Conservation (phyloP, 257 asterid species). For the Primulina huaijiensis region DNA sequence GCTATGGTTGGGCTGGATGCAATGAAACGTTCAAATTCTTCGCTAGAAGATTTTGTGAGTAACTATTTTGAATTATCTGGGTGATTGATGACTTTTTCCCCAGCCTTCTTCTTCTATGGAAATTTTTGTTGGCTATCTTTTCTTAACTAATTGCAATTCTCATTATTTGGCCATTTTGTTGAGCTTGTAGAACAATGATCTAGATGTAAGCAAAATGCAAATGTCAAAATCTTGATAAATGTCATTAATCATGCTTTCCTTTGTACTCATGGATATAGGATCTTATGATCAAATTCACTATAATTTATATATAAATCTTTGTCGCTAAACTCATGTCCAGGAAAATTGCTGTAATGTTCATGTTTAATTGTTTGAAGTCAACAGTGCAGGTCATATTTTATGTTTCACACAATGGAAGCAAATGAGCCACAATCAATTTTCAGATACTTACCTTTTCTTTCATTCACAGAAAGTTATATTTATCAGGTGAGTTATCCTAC, state of each 20-base stretch:
- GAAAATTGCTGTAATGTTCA: neutral
- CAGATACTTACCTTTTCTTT: conserved; percentile 78
- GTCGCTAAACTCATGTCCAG: neutral
- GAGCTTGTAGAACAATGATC: neutral
- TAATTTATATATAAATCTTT: conserved; percentile 14
- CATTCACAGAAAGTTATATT: conserved; percentile 84
- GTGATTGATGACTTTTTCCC: conserved; percentile 6
- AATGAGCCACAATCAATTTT: conserved; percentile 58
- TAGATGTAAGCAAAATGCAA: neutral
- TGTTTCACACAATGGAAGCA: conserved; percentile 82
- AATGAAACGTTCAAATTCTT: conserved; percentile 82
- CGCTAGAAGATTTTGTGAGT: conserved; percentile 96
- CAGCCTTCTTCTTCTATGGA: neutral
- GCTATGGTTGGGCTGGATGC: conserved; percentile 69
- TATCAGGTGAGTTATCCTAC: conserved; percentile 65
- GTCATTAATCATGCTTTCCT: neutral
- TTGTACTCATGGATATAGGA: neutral
- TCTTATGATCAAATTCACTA: neutral
- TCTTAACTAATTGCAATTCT: conserved; percentile 15
- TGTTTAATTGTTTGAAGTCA: conserved; percentile 17
- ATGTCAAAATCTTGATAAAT: neutral
- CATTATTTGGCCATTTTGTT: conserved; percentile 6
- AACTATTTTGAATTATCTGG: conserved; percentile 9
- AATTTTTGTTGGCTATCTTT: neutral
- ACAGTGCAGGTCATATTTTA: conserved; percentile 92